A percentile compares a stretch with the other conserved stretches of the same genome.
Evolutionary conservation across 2,329 filamentous ascomycete species (phyloP).

Genomic region (Monosporascus sp.): DNA sequence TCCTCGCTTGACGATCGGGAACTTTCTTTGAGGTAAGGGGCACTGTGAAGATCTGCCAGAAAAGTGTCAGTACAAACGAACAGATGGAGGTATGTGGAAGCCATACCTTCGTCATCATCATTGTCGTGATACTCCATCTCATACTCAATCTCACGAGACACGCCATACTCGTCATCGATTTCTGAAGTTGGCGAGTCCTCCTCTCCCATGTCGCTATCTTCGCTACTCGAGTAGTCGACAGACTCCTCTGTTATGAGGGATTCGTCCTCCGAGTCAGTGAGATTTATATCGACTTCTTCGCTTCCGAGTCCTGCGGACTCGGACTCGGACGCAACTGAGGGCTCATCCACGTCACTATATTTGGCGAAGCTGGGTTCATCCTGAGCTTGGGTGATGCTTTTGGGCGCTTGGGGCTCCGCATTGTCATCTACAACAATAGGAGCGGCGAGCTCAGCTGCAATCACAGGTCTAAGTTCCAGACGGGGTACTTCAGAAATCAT

Average conservation of each 20-base stretch:
- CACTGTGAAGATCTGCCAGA: slow-evolving; percentile 1
- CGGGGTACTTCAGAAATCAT: too few relatives aligned
- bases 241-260: slow-evolving; percentile 4
- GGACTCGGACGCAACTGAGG: not conserved
- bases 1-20: slow-evolving; percentile 8
- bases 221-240: slow-evolving; percentile 1
- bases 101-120: slow-evolving; percentile 12
- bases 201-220: not conserved
- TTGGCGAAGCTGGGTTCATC: not conserved
- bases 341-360: not conserved
- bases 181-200: slow-evolving; percentile 6
- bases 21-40: slow-evolving; percentile 7
- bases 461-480: too few relatives aligned
- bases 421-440: too few relatives aligned
- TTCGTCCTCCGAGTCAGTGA: slow-evolving; percentile 6
- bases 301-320: slow-evolving; percentile 2
- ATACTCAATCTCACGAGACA: slow-evolving; percentile 4
- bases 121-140: slow-evolving; percentile 8
- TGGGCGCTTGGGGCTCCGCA: too few relatives aligned
- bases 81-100: not conserved
- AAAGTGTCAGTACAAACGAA: not conserved
- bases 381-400: not conserved
- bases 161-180: slow-evolving; percentile 1
- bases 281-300: slow-evolving; percentile 4
- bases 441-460: too few relatives aligned